Conservation (phyloP, 257 asterid genomes). For the Henckelia pumila region DNA sequence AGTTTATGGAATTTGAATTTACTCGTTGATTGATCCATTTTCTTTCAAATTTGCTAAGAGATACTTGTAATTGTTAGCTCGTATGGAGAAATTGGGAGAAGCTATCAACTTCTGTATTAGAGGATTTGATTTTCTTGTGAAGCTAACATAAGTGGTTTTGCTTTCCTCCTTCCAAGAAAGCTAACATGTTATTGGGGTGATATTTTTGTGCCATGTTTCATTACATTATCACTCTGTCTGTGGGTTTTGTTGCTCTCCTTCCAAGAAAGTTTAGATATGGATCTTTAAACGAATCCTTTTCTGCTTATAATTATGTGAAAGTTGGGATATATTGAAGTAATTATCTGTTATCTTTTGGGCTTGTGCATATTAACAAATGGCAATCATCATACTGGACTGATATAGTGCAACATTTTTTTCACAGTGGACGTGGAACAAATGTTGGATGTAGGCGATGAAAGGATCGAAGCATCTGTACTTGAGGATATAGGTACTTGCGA, state of each 20-base stretch:
- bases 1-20: background rate
- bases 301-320: slow-evolving; percentile 7
- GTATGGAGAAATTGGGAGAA: background rate
- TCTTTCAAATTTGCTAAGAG: background rate
- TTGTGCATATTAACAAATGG: slow-evolving; percentile 1
- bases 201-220: slow-evolving; percentile 6
- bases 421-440: slow-evolving; percentile 46
- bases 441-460: slow-evolving; percentile 35
- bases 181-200: background rate
- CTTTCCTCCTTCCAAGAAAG: too few relatives aligned
- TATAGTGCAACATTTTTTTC: slow-evolving; percentile 23
- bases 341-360: slow-evolving; percentile 4
- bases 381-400: slow-evolving; percentile 18
- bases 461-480: slow-evolving; percentile 35
- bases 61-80: background rate
- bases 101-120: too few relatives aligned
- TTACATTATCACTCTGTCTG: background rate
- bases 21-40: background rate
- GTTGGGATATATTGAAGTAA: slow-evolving; percentile 16
- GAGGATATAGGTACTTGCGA: slow-evolving; percentile 36
- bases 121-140: too few relatives aligned
- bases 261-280: slow-evolving; percentile 17
- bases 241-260: background rate
- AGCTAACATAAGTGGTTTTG: too few relatives aligned
- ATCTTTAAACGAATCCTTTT: background rate